Percentiles rank a stretch among this genome's conserved stretches.
These are phyloP conservation scores for Dryas octopetala DNA, from an alignment of 306 rosid genomes.

Conservation along the genomic window DNA sequence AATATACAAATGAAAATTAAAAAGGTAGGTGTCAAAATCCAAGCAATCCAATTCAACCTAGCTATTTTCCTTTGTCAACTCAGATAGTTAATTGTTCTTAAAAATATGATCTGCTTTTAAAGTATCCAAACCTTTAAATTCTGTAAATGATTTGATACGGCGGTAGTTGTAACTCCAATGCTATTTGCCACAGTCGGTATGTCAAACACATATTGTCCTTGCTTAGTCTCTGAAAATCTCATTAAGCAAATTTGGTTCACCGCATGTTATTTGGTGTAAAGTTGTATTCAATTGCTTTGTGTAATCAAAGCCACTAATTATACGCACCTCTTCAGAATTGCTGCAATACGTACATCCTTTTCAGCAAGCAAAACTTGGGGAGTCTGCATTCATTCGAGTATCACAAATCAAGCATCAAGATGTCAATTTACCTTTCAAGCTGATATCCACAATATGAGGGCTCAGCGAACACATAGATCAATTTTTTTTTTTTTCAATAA, in stretches of 20 bases:
- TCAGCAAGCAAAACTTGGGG: slow-evolving; percentile 65
- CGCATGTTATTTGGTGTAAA: slow-evolving; percentile 22
- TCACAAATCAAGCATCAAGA: too few species aligned
- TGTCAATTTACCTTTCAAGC: not conserved
- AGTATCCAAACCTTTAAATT: slow-evolving; percentile 65
- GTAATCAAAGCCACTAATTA: slow-evolving; percentile 24
- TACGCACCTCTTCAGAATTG: slow-evolving; percentile 66
- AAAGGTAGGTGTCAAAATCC: not conserved
- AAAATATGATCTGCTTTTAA: slow-evolving; percentile 10
- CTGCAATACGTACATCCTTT: slow-evolving; percentile 61
- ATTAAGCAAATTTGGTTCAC: slow-evolving; percentile 20
- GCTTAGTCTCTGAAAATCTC: slow-evolving; percentile 65
- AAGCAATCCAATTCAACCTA: not conserved
- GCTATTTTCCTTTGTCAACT: not conserved
- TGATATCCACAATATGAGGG: not conserved
- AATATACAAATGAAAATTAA: not conserved
- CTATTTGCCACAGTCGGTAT: slow-evolving; percentile 71
- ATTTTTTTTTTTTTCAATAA: not conserved
- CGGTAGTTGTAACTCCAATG: slow-evolving; percentile 61
- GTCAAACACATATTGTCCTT: slow-evolving; percentile 77
- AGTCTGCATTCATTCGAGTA: slow-evolving; percentile 49
- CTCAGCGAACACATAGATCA: too few species aligned
- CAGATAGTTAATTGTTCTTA: not conserved
- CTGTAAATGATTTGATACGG: slow-evolving; percentile 60
- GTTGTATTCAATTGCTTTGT: slow-evolving; percentile 15